phyloP scores from a whole-genome alignment of 225 moss, liverwort and hornwort species.

The Takakia lepidozioides region DNA sequence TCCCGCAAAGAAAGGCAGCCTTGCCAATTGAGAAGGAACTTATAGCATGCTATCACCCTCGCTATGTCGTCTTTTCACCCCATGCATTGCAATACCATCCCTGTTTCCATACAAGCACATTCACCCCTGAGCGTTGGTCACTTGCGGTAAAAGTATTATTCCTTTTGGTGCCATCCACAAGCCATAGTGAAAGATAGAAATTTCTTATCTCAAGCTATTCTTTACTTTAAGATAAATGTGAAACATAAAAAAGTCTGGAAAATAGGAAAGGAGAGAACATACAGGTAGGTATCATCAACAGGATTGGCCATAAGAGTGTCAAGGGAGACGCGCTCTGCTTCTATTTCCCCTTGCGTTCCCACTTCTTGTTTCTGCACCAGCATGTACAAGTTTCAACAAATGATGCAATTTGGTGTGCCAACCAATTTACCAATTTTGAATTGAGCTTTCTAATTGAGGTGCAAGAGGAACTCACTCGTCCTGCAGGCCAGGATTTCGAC shows the following conservation, averaged over 20 bases:
- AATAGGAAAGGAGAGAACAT: conserved; percentile 12
- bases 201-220: too few relatives aligned
- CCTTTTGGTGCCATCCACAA: too few relatives aligned
- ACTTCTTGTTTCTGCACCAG: conserved; percentile 68
- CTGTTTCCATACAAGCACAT: too few relatives aligned
- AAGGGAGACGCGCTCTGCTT: conserved; percentile 68
- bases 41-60: conserved; percentile 59
- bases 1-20: too few relatives aligned
- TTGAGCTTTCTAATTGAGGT: background rate
- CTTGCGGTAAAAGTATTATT: too few relatives aligned
- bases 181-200: too few relatives aligned
- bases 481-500: conserved; percentile 89
- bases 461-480: conserved; percentile 55
- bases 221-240: too few relatives aligned
- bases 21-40: too few relatives aligned
- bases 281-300: conserved; percentile 47
- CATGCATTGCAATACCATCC: conserved; percentile 54
- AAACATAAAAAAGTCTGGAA: background rate
- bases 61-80: conserved; percentile 67
- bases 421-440: too few relatives aligned
- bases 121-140: too few relatives aligned
- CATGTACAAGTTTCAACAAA: too few relatives aligned
- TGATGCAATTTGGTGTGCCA: too few relatives aligned
- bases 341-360: conserved; percentile 86
- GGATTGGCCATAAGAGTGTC: conserved; percentile 45